Evolutionary conservation across 768 basidiomycete species (phyloP), one percentile per base, ranked within the genome.

Genomic region (Boletus insuetus): DNA sequence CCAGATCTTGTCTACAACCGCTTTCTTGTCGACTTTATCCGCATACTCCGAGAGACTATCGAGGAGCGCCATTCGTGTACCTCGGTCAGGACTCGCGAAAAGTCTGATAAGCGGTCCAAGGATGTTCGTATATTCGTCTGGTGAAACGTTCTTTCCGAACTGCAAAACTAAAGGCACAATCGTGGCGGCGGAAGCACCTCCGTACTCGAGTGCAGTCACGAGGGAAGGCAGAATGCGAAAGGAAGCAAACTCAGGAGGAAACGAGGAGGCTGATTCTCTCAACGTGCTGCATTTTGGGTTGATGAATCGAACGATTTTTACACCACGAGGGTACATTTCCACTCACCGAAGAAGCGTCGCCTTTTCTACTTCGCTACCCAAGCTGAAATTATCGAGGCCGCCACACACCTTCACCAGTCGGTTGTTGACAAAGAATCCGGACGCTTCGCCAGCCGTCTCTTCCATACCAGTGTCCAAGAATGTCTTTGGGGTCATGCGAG

Each of bases 1-100:
- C 82, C 94, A 99, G 17, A 99, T 81, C 64, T 91, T 91, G 41
- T 96, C 91, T 47, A 81, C 82, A 1, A 98, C 91, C 0, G 78
- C 82, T 71, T 86, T 89, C 67, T 88, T 86, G 66, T 97, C 94
- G 51, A 99, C 71, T 67, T 87, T 92, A 38, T 94, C 94, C 9
- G 82, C 85, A 64, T 92, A 98, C 52, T 91, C 87, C 3, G 83
- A 75, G 35, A 99, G 74, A 51, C 86, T 85, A 50, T 98, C 94
- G 16, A 98, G 79, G 45, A 99, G 73, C 6, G 94, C 95, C 89
- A 99, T 96, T 31, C 97, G 81, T 22, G 87, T 92, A 2, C 94
- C 94, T 43, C 97, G 82, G 71, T 99, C 97, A 0, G 94, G 90
- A 61, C 88, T 95, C 2, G 87, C 81, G 63, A 81, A 98, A 37